Percentiles rank a stretch among this genome's conserved stretches.
These are phyloP conservation scores for Blastocystis sp. DNA, from an alignment of 352 stramenopile species.

Conservation along the genomic window DNA sequence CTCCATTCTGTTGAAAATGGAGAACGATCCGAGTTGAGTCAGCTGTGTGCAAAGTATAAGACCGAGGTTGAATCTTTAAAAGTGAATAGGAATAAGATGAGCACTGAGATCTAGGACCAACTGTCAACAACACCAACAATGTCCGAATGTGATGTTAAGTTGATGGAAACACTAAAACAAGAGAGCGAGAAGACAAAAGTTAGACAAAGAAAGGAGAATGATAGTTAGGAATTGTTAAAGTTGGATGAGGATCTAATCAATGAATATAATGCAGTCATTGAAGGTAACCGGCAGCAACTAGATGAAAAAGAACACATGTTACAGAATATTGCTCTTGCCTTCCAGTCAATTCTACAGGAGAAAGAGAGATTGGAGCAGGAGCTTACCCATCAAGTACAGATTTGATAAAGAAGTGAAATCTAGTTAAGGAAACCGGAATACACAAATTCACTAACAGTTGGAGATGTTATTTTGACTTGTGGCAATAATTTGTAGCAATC, in stretches of 20 bases:
- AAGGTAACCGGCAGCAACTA: not conserved
- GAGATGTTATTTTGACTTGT: not conserved
- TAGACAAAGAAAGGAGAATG: not conserved
- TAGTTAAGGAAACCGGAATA: not conserved
- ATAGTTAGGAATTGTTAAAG: not conserved
- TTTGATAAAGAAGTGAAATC: not conserved
- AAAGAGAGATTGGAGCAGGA: not conserved
- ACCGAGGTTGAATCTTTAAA: constrained; percentile 9
- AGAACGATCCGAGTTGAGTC: constrained; percentile 11
- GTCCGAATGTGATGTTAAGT: not conserved
- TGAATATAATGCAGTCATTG: constrained; percentile 20
- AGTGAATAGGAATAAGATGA: not conserved
- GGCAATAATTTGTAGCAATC: not conserved
- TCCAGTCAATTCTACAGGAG: not conserved
- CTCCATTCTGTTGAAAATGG: not conserved
- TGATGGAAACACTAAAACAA: not conserved
- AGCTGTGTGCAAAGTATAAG: not conserved
- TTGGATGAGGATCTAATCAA: constrained; percentile 1
- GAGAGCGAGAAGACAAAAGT: not conserved
- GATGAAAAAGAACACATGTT: constrained; percentile 1
- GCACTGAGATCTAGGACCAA: not conserved
- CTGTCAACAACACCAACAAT: not conserved
- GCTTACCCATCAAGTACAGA: not conserved
- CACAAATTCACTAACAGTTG: not conserved
- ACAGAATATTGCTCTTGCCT: not conserved